These are phyloP conservation scores for Penicillium riverlandense DNA, from an alignment of 495 filamentous ascomycete genomes.

Conservation along the genomic window DNA sequence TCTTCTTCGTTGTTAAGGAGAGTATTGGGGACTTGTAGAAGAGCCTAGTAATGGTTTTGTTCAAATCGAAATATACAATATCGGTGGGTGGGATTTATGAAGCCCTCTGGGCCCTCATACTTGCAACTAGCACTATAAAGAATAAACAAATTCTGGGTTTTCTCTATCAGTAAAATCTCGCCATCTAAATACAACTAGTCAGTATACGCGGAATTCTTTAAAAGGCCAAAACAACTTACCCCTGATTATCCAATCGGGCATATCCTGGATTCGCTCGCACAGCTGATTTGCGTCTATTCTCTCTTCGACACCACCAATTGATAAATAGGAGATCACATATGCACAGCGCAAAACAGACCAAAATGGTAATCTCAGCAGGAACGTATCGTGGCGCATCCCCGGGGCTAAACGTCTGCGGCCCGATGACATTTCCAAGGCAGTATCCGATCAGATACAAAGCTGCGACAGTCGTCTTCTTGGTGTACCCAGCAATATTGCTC, in stretches of 20 bases:
- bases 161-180: constrained; percentile 43
- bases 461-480: constrained; percentile 64
- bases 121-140: neutral
- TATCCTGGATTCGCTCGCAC: constrained; percentile 47
- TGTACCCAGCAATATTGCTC: constrained; percentile 60
- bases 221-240: constrained; percentile 21
- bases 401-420: constrained; percentile 24
- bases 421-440: constrained; percentile 25
- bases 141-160: constrained; percentile 20
- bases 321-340: constrained; percentile 51
- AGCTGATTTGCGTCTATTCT: constrained; percentile 53
- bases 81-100: no score
- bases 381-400: constrained; percentile 50
- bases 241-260: constrained; percentile 55
- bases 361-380: constrained; percentile 56
- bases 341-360: constrained; percentile 51
- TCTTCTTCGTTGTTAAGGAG: no score
- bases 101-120: neutral
- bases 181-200: constrained; percentile 15
- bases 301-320: constrained; percentile 47
- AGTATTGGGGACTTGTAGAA: no score
- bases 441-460: constrained; percentile 58
- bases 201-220: neutral
- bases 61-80: no score
- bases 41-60: no score